Evolutionary conservation across 2,329 filamentous ascomycete genomes (phyloP), one percentile per base, ranked within the genome.

Genomic region (Clonostachys rosea): DNA sequence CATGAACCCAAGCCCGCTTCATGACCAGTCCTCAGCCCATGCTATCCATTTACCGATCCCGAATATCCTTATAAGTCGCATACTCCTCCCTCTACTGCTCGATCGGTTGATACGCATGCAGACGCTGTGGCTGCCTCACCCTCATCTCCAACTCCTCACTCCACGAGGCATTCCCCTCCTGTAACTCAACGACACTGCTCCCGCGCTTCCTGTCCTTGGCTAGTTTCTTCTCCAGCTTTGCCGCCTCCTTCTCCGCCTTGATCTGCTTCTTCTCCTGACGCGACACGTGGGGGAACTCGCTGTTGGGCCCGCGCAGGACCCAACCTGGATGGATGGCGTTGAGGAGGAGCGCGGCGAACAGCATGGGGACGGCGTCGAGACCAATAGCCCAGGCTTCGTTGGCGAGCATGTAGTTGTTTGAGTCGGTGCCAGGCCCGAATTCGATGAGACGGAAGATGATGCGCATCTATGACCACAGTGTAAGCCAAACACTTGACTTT

Each of bases 381-480:
- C 54, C 46, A 69, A 71, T 76, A 20, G 73, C 68, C 56, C 78
- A 84, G 5, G 57, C 67, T 54, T 83, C 78, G 50, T 79, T 66
- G 40, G 60, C 69, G 1, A 75, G 69, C 18, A 79, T 62, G 0
- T 65, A 62, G 55, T 75, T 77, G n/a, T 61, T 52, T 6, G 57
- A 54, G 40, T 62, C 60, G 17, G 74, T 55, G 11, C 75, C 76
- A 5, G 66, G 63, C 0, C 69, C 67, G 54, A 77, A 85, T 58
- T 86, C 79, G 45, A 69, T 60, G 2, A 86, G 67, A 30, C 81
- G 78, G 61, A 76, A 86, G 52, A 82, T 73, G 57, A 85, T 83
- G 34, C 81, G 76, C 30, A 73, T 59, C 69, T 78, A 45, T 8
- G 42, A 45, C 14, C 16, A 40, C 12, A 12, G 44, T 48, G 20